These are phyloP conservation scores for Xylariaceae sp. DNA, from an alignment of 2,329 filamentous ascomycete genomes.

Conservation along the genomic window DNA sequence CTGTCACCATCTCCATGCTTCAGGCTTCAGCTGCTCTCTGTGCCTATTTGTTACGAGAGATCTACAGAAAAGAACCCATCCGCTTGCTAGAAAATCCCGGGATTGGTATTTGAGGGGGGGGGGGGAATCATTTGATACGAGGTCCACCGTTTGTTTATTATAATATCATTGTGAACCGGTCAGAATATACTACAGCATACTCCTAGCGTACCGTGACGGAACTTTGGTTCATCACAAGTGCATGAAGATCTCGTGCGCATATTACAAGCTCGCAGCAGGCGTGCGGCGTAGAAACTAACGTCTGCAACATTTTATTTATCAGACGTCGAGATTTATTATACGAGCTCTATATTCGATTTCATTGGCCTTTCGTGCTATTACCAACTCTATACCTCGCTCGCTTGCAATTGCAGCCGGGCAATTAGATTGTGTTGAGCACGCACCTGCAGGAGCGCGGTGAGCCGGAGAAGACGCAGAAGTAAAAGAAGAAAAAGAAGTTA, in stretches of 20 bases:
- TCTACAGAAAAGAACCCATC: conserved; percentile 35
- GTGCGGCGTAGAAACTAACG: conserved; percentile 7
- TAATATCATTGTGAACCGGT: conserved; percentile 14
- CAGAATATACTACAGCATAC: conserved; percentile 2
- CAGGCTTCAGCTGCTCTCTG: conserved; percentile 22
- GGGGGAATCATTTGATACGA: conserved; percentile 38
- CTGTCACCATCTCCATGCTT: too few species aligned
- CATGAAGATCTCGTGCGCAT: conserved; percentile 26
- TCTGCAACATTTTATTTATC: background rate
- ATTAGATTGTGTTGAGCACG: too few species aligned
- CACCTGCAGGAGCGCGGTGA: too few species aligned
- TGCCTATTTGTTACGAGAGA: conserved; percentile 23
- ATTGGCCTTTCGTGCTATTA: too few species aligned
- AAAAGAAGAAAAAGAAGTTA: too few species aligned
- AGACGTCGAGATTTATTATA: background rate
- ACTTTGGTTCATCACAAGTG: conserved; percentile 23
- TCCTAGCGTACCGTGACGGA: conserved; percentile 4
- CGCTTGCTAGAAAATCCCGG: conserved; percentile 24
- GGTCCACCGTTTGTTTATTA: conserved; percentile 29
- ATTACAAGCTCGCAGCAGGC: conserved; percentile 8
- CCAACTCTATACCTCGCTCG: too few species aligned
- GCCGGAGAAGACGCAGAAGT: too few species aligned
- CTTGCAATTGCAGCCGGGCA: too few species aligned
- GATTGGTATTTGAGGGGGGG: conserved; percentile 36
- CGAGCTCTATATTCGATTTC: too few species aligned